These are phyloP conservation scores for Sambucus nigra DNA, from an alignment of 129 eudicot species.

Conservation along the genomic window DNA sequence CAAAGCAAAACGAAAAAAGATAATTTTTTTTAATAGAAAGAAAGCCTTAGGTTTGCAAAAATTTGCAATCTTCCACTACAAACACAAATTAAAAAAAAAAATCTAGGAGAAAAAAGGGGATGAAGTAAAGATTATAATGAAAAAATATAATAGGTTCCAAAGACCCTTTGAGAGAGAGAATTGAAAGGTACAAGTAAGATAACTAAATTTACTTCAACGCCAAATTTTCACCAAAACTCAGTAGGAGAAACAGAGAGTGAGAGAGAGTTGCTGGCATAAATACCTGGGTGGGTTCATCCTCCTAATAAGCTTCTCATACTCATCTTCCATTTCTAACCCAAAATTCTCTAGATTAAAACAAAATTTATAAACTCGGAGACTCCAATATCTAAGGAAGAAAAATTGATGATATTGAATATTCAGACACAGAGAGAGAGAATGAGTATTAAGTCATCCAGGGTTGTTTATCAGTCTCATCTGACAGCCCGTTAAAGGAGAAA, in stretches of 20 bases:
- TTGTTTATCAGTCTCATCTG: too few species aligned
- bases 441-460: too few species aligned
- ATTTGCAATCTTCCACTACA: background rate
- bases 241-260: too few species aligned
- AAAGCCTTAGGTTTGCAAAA: background rate
- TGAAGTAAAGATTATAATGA: background rate
- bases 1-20: too few species aligned
- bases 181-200: too few species aligned
- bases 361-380: background rate
- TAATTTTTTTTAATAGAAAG: background rate
- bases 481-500: too few species aligned
- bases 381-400: slow-evolving; percentile 39
- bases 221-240: too few species aligned
- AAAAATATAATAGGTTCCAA: too few species aligned
- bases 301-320: slow-evolving; percentile 73
- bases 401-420: background rate
- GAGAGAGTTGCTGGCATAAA: too few species aligned
- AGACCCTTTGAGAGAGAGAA: background rate
- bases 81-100: slow-evolving; percentile 8
- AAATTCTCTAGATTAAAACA: background rate
- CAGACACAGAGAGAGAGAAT: background rate
- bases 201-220: too few species aligned
- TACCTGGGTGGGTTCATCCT: slow-evolving; percentile 96
- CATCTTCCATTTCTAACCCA: slow-evolving; percentile 53
- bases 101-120: background rate